Evolutionary conservation across 2,329 filamentous ascomycete genomes (phyloP), one percentile per base, ranked within the genome.

Genomic region (Aspergillus japonicus): DNA sequence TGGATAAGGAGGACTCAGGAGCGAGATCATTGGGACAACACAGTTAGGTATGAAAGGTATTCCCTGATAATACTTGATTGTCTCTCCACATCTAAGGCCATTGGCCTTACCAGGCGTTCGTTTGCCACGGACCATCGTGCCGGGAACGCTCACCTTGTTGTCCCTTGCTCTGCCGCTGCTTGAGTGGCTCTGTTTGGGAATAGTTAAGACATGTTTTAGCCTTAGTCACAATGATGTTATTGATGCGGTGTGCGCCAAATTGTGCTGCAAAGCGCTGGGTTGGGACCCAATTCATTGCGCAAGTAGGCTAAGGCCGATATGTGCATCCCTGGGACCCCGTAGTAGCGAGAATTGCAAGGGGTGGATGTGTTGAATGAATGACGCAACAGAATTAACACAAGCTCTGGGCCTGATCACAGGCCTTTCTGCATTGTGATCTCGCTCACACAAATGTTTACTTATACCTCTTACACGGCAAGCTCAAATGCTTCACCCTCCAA

Each of bases 401-500:
- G 8, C 1, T 2, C 16, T 44, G 39, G n/a, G 16, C 39, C 16
- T 44, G 39, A 8, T 19, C 14, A 16, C 14, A 44, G 14, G 16
- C 7, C 39, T 44, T 44, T 16, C 6, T n/a, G 39, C 39, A 19
- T n/a, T 19, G 14, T 19, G 14, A 14, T 19, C 6, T 44, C 7
- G 39, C n/a, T 19, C 39, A 2, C 16, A 44, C 3, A 44, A 1
- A 19, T 12, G 16, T 6, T 10, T 44, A 12, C 39, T 44, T 14
- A 44, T 19, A 44, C 39, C 14, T 44, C 16, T 47, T 35, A 62
- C 5, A 54, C 54, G 1, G 57, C 47, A 35, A 62, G 50, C 39
- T 60, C 60, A n/a, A 48, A 23, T 3, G 57, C 16, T 31, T 52
- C 60, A 26, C 47, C 60, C 42, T 71, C 69, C 8, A 60, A 59